Percentiles rank a stretch among this genome's conserved stretches.
Conservation (phyloP, 208 protist genomes). For the Acanthamoeba divionensis region DNA sequence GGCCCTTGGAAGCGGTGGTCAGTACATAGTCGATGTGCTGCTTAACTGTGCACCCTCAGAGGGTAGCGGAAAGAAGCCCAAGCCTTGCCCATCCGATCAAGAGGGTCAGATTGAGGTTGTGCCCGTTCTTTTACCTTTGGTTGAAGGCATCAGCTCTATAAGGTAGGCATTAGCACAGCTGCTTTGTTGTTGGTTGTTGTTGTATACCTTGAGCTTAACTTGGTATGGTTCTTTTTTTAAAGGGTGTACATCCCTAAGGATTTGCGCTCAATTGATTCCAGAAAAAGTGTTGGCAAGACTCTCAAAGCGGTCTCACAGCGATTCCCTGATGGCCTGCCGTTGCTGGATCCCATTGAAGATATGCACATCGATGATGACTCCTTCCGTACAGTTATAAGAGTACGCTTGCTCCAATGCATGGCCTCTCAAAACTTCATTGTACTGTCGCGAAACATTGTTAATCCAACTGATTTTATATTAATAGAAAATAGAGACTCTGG, state of each 20-base stretch:
- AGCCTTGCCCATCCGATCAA: conserved; percentile 5
- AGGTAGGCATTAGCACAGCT: too few species aligned
- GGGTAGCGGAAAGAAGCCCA: background rate
- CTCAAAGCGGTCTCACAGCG: conserved; percentile 77
- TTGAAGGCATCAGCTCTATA: conserved; percentile 61
- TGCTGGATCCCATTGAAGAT: conserved; percentile 93
- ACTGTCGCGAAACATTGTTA: too few species aligned
- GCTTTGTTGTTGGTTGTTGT: conserved; percentile 18
- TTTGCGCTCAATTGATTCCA: conserved; percentile 56
- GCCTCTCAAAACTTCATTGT: too few species aligned
- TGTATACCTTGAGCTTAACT: conserved; percentile 56
- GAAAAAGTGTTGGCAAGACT: conserved; percentile 72
- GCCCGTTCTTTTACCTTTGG: conserved; percentile 59
- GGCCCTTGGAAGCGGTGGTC: conserved; percentile 16
- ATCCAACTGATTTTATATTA: background rate
- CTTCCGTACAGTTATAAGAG: conserved; percentile 41
- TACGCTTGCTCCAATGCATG: background rate
- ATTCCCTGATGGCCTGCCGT: conserved; percentile 82
- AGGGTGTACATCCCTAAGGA: conserved; percentile 75
- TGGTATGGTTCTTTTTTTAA: conserved; percentile 63
- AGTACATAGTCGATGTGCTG: conserved; percentile 75
- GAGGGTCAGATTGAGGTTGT: conserved; percentile 59
- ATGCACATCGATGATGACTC: conserved; percentile 91
- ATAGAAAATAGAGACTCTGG: conserved; percentile 85
- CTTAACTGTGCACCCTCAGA: conserved; percentile 44